Evolutionary conservation across 257 asterid genomes (phyloP).

Genomic region (Echium plantagineum): DNA sequence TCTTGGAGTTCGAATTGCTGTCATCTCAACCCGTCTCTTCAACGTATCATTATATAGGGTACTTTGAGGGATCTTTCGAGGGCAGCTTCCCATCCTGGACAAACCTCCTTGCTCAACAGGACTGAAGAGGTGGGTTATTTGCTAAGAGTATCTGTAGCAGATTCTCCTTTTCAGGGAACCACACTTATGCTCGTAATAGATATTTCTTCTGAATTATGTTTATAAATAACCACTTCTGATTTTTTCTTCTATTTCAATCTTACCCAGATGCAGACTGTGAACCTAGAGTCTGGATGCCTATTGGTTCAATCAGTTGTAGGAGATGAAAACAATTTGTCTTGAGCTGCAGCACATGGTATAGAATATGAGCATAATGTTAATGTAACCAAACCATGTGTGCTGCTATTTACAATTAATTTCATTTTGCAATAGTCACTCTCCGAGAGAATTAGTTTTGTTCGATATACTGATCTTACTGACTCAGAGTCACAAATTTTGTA

Average conservation of each 20-base stretch:
- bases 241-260: background rate
- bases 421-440: background rate
- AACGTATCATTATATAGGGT: conserved; percentile 30
- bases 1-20: background rate
- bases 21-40: background rate
- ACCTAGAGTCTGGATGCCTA: conserved; percentile 39
- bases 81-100: conserved; percentile 23
- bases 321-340: conserved; percentile 36
- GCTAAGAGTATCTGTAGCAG: background rate
- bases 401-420: background rate
- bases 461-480: background rate
- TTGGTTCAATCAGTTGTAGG: conserved; percentile 32
- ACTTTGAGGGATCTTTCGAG: conserved; percentile 61
- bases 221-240: background rate
- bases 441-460: background rate
- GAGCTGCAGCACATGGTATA: conserved; percentile 7
- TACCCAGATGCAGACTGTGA: conserved; percentile 27
- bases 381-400: conserved; percentile 14
- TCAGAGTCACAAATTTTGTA: too few species aligned
- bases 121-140: conserved; percentile 40
- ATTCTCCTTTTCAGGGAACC: background rate
- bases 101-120: conserved; percentile 23
- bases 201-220: background rate
- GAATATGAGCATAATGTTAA: conserved; percentile 2
- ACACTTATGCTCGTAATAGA: background rate